phyloP scores from a whole-genome alignment of 2,329 filamentous ascomycete genomes.

The Dothideomycetes sp. region DNA sequence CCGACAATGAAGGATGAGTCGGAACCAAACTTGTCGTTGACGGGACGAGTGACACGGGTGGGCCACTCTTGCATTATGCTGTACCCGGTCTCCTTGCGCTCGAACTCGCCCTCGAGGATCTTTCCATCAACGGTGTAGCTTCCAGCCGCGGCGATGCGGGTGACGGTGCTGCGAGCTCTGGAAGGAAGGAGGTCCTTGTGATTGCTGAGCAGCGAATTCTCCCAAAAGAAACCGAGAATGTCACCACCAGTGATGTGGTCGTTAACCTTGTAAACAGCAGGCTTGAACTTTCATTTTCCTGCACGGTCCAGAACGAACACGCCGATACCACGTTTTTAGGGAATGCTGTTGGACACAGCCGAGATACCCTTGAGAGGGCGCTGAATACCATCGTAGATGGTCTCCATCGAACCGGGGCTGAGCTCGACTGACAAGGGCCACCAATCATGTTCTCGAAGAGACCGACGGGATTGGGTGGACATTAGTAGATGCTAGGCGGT shows the following conservation, averaged over 20 bases:
- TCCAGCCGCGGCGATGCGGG: slow-evolving; percentile 77
- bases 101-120: slow-evolving; percentile 91
- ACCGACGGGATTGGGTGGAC: slow-evolving; percentile 61
- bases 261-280: slow-evolving; percentile 70
- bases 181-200: slow-evolving; percentile 92
- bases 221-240: slow-evolving; percentile 86
- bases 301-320: slow-evolving; percentile 78
- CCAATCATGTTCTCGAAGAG: slow-evolving; percentile 97
- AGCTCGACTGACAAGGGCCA: slow-evolving; percentile 93
- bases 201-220: slow-evolving; percentile 88
- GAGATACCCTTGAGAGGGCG: slow-evolving; percentile 82
- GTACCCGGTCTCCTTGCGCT: slow-evolving; percentile 87
- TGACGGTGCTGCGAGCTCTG: slow-evolving; percentile 82
- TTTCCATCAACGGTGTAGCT: slow-evolving; percentile 91
- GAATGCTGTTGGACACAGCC: slow-evolving; percentile 71
- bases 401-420: slow-evolving; percentile 92
- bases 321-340: slow-evolving; percentile 89
- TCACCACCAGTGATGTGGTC: slow-evolving; percentile 96
- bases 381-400: slow-evolving; percentile 99
- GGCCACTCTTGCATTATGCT: slow-evolving; percentile 99
- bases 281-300: slow-evolving; percentile 95
- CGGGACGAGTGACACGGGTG: slow-evolving; percentile 86
- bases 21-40: slow-evolving; percentile 82
- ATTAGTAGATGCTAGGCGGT: slow-evolving; percentile 8
- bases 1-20: slow-evolving; percentile 90